A percentile compares a stretch with the other conserved stretches of the same genome.
Evolutionary conservation across 805 yeast genomes (phyloP).

Genomic region (Jamesozyma spencerorum): DNA sequence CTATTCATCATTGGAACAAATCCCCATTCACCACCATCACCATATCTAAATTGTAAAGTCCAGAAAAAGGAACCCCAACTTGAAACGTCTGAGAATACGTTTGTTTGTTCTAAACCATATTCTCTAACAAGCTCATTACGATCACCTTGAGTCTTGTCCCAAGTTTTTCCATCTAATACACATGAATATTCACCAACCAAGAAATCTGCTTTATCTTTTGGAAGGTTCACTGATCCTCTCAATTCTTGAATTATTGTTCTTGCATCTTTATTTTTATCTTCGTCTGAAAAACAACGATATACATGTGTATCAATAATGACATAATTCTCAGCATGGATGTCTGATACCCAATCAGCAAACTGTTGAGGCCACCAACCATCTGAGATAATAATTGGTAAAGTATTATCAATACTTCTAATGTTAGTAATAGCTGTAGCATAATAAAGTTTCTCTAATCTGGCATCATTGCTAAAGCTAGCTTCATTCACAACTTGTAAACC

Average conservation of each 20-base stretch:
- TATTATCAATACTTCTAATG: slow-evolving; percentile 46
- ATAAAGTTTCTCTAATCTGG: slow-evolving; percentile 45
- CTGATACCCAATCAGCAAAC: slow-evolving; percentile 57
- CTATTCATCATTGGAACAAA: slow-evolving; percentile 63
- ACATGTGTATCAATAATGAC: slow-evolving; percentile 77
- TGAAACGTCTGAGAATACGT: slow-evolving; percentile 43
- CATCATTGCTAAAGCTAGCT: slow-evolving; percentile 52
- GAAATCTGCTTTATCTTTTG: slow-evolving; percentile 48
- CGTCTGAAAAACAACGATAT: slow-evolving; percentile 76
- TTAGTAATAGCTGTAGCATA: slow-evolving; percentile 55
- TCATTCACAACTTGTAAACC: slow-evolving; percentile 87
- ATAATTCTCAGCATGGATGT: slow-evolving; percentile 38
- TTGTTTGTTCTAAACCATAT: slow-evolving; percentile 52
- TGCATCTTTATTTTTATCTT: slow-evolving; percentile 58
- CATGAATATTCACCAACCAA: slow-evolving; percentile 88
- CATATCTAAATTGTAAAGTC: slow-evolving; percentile 80
- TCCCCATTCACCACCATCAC: slow-evolving; percentile 97
- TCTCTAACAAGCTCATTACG: slow-evolving; percentile 49
- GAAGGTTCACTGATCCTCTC: slow-evolving; percentile 39
- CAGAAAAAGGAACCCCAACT: slow-evolving; percentile 75
- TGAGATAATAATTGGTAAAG: slow-evolving; percentile 68
- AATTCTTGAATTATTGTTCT: slow-evolving; percentile 53
- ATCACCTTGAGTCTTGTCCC: slow-evolving; percentile 44
- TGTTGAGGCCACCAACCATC: slow-evolving; percentile 91
- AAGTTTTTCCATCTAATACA: slow-evolving; percentile 67